Base-by-base conservation (phyloP, 129 eudicot genomes). In the Sambucus nigra region DNA sequence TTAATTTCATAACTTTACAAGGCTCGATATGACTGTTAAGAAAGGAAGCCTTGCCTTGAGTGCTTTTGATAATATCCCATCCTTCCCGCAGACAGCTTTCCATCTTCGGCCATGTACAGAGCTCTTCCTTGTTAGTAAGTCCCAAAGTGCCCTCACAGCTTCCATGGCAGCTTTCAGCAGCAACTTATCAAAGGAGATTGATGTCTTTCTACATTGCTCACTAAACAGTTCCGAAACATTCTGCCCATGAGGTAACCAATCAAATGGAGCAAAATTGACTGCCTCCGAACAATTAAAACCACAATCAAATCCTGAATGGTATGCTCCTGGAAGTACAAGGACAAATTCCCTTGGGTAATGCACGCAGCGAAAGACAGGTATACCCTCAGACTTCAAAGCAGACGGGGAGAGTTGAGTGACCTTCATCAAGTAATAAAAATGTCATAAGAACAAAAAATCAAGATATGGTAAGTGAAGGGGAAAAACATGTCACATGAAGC, bases 181-280 rank as follows among this genome's bases (percentile, higher is more conserved):
- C 59, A 91, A 10, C 62, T 75, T 91, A 59, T 85, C 89, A 59
- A 71, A 73, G 31, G 95, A 85, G 56, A 91, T 65, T 9, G 65
- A 79, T n/a, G 95, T 79, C 70, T 77, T 82, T 59, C 80, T 66
- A 54, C 70, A 42, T 38, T 62, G 53, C 53, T 63, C 89, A 57
- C 80, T 59, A 59, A 79, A 85, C 23, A 64, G 63, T 50, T 85
- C 89, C 45, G 66, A 66, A 7, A 67, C 54, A 68, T 61, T 57
- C 60, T 71, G 94, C 33, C 98, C 98, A 77, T 79, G 77, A 28
- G 89, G 89, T 64, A 91, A 72, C 95, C 95, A 91, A 76, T 91
- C 95, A 54, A 85, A 63, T 47, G 94, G 83, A 25, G 95, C 98
- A 58, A 91, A 57, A 55, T 70, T 70, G 40, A 69, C 87, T 23